Conservation (phyloP, 169 alveolate species). For the Cryptosporidium parvum region DNA sequence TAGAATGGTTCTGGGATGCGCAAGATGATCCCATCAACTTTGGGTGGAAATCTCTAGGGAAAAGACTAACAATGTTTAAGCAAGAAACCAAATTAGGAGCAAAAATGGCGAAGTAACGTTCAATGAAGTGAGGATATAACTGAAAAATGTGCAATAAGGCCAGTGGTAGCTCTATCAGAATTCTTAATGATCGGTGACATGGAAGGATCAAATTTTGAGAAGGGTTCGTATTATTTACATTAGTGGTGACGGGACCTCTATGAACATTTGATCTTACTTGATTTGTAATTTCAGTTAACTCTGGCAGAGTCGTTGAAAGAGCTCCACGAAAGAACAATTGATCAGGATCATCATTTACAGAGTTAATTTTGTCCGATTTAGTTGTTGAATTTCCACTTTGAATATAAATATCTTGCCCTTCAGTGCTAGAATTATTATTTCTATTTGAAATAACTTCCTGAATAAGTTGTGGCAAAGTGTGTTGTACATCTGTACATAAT, state of each 20-base stretch:
- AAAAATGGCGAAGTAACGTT: constrained; percentile 68
- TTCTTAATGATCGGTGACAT: constrained; percentile 66
- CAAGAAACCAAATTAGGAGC: constrained; percentile 74
- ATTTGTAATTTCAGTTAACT: constrained; percentile 53
- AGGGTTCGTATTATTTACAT: constrained; percentile 1
- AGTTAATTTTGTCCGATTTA: constrained; percentile 36
- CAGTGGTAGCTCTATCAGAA: constrained; percentile 60
- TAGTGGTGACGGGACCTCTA: constrained; percentile 6
- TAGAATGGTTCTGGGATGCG: not conserved
- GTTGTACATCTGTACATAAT: constrained; percentile 70
- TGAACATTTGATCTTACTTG: constrained; percentile 56
- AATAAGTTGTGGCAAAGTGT: constrained; percentile 52
- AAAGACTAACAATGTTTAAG: constrained; percentile 50
- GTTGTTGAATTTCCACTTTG: constrained; percentile 19
- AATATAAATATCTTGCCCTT: constrained; percentile 33
- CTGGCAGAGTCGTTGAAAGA: constrained; percentile 44
- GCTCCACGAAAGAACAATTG: constrained; percentile 51
- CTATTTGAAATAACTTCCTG: constrained; percentile 61
- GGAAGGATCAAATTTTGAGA: constrained; percentile 30
- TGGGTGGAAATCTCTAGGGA: constrained; percentile 72
- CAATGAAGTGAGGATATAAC: constrained; percentile 68
- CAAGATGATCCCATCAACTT: constrained; percentile 40
- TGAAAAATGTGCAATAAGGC: constrained; percentile 72
- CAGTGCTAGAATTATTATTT: not conserved
- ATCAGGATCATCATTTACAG: constrained; percentile 39